These are phyloP conservation scores for Trichosporon sp. DNA, from an alignment of 1,284 basidiomycete species.

Conservation along the genomic window DNA sequence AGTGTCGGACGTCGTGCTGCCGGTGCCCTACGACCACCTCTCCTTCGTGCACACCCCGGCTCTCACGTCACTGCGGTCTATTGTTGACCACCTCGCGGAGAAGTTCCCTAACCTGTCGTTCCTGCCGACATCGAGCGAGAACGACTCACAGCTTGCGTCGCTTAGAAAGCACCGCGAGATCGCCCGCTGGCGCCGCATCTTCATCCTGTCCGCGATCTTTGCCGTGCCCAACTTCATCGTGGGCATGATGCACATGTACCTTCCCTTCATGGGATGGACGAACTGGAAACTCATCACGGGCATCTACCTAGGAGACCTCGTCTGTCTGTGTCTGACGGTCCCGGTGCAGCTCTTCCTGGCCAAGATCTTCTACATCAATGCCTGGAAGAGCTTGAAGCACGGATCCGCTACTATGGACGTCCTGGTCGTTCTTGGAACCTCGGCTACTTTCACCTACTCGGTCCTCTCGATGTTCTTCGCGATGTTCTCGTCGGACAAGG, in stretches of 20 bases:
- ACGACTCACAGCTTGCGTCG: conserved; percentile 74
- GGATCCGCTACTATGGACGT: conserved; percentile 83
- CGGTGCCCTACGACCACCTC: conserved; percentile 66
- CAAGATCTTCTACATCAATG: conserved; percentile 75
- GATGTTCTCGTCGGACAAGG: conserved; percentile 54
- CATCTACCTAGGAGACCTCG: conserved; percentile 77
- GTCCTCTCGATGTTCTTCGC: conserved; percentile 64
- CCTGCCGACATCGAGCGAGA: conserved; percentile 39
- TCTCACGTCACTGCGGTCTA: conserved; percentile 69
- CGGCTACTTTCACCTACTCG: conserved; percentile 89
- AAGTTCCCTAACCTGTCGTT: conserved; percentile 42
- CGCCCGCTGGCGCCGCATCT: conserved; percentile 77
- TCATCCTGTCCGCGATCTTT: conserved; percentile 69
- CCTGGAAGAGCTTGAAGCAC: conserved; percentile 87
- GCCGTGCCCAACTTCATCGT: conserved; percentile 90
- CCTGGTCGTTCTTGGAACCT: conserved; percentile 90
- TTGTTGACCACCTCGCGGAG: conserved; percentile 80
- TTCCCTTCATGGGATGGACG: conserved; percentile 47
- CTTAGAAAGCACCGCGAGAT: conserved; percentile 89
- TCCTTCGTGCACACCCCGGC: conserved; percentile 70
- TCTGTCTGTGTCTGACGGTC: conserved; percentile 77
- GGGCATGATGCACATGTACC: conserved; percentile 72
- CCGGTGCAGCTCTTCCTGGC: conserved; percentile 94
- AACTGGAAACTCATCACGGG: conserved; percentile 52
- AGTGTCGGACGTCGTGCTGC: conserved; percentile 65